Conservation (phyloP, 2,329 filamentous ascomycete genomes). For the Stagonosporopsis cucurbitacearum region DNA sequence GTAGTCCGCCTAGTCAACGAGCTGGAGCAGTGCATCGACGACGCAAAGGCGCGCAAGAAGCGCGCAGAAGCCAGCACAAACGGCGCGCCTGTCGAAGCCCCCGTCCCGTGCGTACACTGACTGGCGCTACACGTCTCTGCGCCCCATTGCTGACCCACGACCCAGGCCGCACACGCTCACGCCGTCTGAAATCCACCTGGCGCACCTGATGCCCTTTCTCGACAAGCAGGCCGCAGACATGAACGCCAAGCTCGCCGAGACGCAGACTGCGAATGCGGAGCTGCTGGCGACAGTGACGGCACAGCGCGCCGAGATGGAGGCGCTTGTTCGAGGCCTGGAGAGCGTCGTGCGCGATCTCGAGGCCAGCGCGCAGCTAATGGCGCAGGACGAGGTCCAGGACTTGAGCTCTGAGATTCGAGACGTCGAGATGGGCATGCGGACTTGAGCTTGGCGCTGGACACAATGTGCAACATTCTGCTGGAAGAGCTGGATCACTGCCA, state of each 20-base stretch:
- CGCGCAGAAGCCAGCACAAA: slow-evolving; percentile 48
- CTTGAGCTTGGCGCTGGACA: slow-evolving; percentile 21
- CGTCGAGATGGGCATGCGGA: slow-evolving; percentile 46
- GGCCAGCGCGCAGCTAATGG: slow-evolving; percentile 53
- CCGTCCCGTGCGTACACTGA: slow-evolving; percentile 54
- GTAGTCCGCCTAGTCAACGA: slow-evolving; percentile 66
- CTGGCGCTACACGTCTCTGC: neutral
- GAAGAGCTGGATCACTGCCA: neutral
- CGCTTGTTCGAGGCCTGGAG: slow-evolving; percentile 62
- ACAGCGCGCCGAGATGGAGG: slow-evolving; percentile 65
- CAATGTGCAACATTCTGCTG: neutral
- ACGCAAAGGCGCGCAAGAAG: slow-evolving; percentile 62
- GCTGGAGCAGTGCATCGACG: slow-evolving; percentile 65
- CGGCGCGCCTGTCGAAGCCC: slow-evolving; percentile 43
- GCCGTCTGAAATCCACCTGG: slow-evolving; percentile 62
- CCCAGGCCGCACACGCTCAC: slow-evolving; percentile 64
- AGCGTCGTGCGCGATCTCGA: slow-evolving; percentile 64
- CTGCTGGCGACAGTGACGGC: slow-evolving; percentile 59
- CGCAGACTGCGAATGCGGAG: slow-evolving; percentile 61
- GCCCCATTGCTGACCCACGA: neutral
- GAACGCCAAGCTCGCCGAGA: slow-evolving; percentile 56
- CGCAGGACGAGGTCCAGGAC: slow-evolving; percentile 46
- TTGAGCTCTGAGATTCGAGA: slow-evolving; percentile 45
- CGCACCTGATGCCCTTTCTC: slow-evolving; percentile 65
- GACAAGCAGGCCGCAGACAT: slow-evolving; percentile 58